Evolutionary conservation across 345 rosid species (phyloP).

Genomic region (Excoecaria cochinchinensis): DNA sequence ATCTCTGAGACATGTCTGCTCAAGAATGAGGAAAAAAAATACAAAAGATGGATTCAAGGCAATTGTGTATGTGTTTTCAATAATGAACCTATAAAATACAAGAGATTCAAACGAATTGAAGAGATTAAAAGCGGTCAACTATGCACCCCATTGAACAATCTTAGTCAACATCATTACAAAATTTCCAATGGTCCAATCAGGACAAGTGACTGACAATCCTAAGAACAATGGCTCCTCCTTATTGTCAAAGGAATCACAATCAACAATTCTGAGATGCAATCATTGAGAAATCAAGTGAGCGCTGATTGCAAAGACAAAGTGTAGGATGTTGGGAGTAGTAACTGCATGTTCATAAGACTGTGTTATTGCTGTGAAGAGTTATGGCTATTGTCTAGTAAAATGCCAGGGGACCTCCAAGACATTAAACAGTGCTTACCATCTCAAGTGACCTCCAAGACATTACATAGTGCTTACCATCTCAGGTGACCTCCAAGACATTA

Average conservation of each 20-base stretch:
- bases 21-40: not conserved
- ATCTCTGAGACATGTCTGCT: constrained; percentile 66
- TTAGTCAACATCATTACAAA: not conserved
- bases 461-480: not conserved
- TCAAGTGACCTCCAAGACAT: not conserved
- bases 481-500: not conserved
- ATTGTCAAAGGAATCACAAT: not conserved
- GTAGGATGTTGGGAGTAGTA: not conserved
- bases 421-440: not conserved
- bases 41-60: not conserved
- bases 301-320: not conserved
- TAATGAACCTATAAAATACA: no score
- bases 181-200: not conserved
- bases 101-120: not conserved
- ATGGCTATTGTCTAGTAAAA: not conserved
- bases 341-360: not conserved
- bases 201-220: not conserved
- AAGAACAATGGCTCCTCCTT: not conserved
- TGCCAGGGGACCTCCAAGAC: not conserved
- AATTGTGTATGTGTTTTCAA: not conserved
- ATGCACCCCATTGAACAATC: not conserved
- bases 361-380: not conserved
- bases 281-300: not conserved
- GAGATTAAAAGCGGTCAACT: not conserved
- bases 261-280: not conserved